phyloP scores from a whole-genome alignment of 1,284 basidiomycete species.

The Ustilago hordei region DNA sequence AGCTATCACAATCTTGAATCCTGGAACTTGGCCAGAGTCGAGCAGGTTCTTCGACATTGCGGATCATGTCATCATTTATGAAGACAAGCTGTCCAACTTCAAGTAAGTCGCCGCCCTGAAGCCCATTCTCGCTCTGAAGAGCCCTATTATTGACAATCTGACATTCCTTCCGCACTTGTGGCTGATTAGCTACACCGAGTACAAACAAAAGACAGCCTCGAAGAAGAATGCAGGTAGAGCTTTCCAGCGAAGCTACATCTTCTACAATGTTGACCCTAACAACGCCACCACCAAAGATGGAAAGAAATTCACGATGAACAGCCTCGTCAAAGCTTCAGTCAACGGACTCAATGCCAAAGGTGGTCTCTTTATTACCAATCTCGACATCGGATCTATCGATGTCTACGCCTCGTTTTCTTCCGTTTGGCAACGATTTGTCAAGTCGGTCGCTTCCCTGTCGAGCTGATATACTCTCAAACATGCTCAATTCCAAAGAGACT shows the following conservation, averaged over 20 bases:
- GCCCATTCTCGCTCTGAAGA: neutral
- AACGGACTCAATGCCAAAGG: slow-evolving; percentile 11
- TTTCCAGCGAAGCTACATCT: slow-evolving; percentile 25
- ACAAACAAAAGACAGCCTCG: slow-evolving; percentile 7
- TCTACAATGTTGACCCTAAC: slow-evolving; percentile 22
- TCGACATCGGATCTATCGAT: slow-evolving; percentile 15
- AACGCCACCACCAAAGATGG: slow-evolving; percentile 21
- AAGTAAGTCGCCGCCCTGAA: slow-evolving; percentile 5
- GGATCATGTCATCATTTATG: slow-evolving; percentile 28
- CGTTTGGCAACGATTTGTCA: slow-evolving; percentile 26
- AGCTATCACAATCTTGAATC: slow-evolving; percentile 27
- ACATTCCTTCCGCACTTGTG: neutral
- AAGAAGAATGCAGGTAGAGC: neutral
- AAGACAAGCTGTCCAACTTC: slow-evolving; percentile 34
- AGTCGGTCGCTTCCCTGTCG: slow-evolving; percentile 11
- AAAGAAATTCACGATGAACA: slow-evolving; percentile 4
- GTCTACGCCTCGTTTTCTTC: slow-evolving; percentile 25
- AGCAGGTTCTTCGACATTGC: slow-evolving; percentile 15
- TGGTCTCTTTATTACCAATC: slow-evolving; percentile 23
- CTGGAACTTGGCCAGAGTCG: slow-evolving; percentile 26
- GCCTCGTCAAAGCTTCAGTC: slow-evolving; percentile 12
- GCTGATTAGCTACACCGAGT: slow-evolving; percentile 12
- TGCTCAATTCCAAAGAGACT: neutral
- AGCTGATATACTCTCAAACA: neutral
- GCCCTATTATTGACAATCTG: neutral